Conservation (phyloP, 441 rosid genomes). For the Populus hybrid region DNA sequence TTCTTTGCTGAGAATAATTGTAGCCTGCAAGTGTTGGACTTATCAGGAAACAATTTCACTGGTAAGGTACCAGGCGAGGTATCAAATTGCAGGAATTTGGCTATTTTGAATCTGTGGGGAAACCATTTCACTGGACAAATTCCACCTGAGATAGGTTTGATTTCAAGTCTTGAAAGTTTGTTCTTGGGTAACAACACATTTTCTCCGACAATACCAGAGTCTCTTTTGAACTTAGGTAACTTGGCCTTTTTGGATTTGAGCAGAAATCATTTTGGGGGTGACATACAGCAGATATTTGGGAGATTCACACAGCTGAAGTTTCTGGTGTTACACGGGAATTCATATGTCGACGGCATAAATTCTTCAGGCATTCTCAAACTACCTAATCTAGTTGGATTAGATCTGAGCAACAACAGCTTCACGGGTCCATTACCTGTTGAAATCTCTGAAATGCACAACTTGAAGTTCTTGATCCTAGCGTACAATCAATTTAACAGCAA, state of each 20-base stretch:
- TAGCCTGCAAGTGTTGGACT: constrained; percentile 50
- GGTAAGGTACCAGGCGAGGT: constrained; percentile 47
- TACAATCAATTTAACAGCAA: constrained; percentile 53
- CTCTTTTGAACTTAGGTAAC: constrained; percentile 51
- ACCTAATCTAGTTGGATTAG: constrained; percentile 49
- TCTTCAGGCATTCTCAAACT: constrained; percentile 68
- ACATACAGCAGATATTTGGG: constrained; percentile 63
- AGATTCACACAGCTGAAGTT: constrained; percentile 54
- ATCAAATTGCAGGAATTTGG: constrained; percentile 52
- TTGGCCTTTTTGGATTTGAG: constrained; percentile 70
- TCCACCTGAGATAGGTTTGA: constrained; percentile 58
- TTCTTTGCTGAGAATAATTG: constrained; percentile 44
- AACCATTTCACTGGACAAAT: constrained; percentile 57
- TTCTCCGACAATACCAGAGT: constrained; percentile 50
- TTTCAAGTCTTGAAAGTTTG: constrained; percentile 53
- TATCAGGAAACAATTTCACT: constrained; percentile 50
- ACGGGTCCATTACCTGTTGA: constrained; percentile 61
- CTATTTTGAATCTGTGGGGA: constrained; percentile 52
- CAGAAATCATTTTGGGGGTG: constrained; percentile 57
- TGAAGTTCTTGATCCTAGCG: constrained; percentile 64
- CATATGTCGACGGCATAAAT: constrained; percentile 48
- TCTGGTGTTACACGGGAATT: constrained; percentile 55
- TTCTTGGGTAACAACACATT: constrained; percentile 69
- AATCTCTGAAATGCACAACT: constrained; percentile 42
- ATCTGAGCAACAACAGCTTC: constrained; percentile 72